Percentiles rank a stretch among this genome's conserved stretches.
These are phyloP conservation scores for Fusarium secorum DNA, from an alignment of 2,329 filamentous ascomycete species.

Conservation along the genomic window DNA sequence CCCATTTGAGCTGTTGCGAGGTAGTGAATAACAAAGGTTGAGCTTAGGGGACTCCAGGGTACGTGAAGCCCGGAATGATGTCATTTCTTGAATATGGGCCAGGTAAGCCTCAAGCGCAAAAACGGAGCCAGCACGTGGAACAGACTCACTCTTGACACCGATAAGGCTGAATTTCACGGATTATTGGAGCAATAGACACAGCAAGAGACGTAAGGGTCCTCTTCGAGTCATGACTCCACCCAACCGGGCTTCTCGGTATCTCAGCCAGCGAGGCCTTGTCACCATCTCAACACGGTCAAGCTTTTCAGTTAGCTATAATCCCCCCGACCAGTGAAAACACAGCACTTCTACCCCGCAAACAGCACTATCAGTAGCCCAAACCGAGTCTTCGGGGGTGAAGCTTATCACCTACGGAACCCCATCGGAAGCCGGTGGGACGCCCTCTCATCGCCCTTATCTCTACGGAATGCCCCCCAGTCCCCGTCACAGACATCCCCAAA, in stretches of 20 bases:
- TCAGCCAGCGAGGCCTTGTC: neutral
- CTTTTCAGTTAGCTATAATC: neutral
- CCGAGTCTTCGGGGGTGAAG: neutral
- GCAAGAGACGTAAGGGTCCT: neutral
- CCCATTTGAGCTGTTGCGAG: accelerated
- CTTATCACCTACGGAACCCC: slow-evolving; percentile 9
- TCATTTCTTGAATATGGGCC: neutral
- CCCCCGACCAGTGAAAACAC: neutral
- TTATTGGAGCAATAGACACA: neutral
- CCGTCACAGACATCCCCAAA: neutral
- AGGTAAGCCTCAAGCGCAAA: neutral
- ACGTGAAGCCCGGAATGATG: neutral
- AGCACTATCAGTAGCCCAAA: neutral
- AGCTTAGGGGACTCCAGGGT: neutral
- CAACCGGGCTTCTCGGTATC: neutral
- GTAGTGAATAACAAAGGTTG: no score
- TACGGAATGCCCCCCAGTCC: neutral
- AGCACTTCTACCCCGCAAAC: slow-evolving; percentile 16
- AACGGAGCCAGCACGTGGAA: neutral
- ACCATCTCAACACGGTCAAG: neutral
- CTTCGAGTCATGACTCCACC: neutral
- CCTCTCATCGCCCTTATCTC: neutral
- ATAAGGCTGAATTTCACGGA: neutral
- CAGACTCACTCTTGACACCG: neutral
- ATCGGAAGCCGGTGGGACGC: neutral